phyloP scores from a whole-genome alignment of 345 rosid species.

The Eutrema japonicum region DNA sequence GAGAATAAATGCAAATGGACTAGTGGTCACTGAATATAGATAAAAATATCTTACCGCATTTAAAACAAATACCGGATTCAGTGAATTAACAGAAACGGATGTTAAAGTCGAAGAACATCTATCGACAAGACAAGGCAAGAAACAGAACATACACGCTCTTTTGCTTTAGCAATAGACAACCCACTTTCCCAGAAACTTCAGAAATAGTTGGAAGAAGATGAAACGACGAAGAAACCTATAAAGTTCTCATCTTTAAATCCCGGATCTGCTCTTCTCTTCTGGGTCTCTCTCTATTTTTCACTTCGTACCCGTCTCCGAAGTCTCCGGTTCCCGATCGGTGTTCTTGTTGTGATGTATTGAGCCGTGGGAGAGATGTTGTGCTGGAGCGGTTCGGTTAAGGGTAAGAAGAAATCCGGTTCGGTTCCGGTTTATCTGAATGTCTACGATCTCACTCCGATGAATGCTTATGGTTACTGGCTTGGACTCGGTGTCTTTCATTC shows the following conservation, averaged over 20 bases:
- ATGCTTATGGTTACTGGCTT: slow-evolving; percentile 94
- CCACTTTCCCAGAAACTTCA: slow-evolving; percentile 42
- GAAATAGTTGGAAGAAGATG: slow-evolving; percentile 25
- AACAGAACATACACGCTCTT: slow-evolving; percentile 21
- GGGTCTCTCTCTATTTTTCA: not conserved
- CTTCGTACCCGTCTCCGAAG: not conserved
- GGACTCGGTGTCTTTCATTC: slow-evolving; percentile 97
- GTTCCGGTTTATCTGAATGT: slow-evolving; percentile 93
- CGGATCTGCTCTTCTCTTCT: slow-evolving; percentile 34
- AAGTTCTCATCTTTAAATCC: slow-evolving; percentile 23
- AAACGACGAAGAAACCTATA: slow-evolving; percentile 33
- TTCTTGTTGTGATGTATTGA: slow-evolving; percentile 23
- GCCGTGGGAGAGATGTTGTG: slow-evolving; percentile 57
- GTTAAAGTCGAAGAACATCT: slow-evolving; percentile 22
- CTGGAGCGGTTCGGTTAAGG: slow-evolving; percentile 49
- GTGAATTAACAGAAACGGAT: slow-evolving; percentile 39
- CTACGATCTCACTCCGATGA: slow-evolving; percentile 89
- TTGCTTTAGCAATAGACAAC: slow-evolving; percentile 23
- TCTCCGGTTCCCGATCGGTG: slow-evolving; percentile 28
- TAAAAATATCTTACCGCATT: slow-evolving; percentile 16
- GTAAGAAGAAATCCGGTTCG: slow-evolving; percentile 70
- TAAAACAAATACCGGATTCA: slow-evolving; percentile 22
- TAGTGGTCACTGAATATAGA: slow-evolving; percentile 1
- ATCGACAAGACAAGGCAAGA: slow-evolving; percentile 25
- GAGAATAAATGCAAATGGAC: slow-evolving; percentile 21